phyloP scores from a whole-genome alignment of 257 asterid genomes.

The Ballota nigra region DNA sequence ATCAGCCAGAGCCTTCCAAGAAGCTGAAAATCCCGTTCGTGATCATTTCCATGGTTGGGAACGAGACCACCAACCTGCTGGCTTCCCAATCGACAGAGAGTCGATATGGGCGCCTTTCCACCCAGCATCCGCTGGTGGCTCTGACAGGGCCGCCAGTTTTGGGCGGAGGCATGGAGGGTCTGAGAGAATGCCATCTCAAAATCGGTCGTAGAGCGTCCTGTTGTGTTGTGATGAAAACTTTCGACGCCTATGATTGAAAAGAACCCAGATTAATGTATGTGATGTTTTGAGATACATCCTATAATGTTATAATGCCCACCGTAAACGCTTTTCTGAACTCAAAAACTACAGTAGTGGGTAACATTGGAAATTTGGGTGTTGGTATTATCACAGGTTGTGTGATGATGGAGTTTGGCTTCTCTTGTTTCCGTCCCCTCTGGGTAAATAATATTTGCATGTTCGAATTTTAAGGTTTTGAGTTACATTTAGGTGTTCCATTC shows the following conservation, averaged over 20 bases:
- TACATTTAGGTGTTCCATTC: not conserved
- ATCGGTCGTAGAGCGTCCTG: constrained; percentile 39
- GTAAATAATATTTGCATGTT: constrained; percentile 18
- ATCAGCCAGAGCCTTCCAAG: constrained; percentile 58
- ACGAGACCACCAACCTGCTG: constrained; percentile 31
- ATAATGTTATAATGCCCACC: constrained; percentile 19
- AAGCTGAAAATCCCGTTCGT: constrained; percentile 43
- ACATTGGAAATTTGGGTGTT: constrained; percentile 9
- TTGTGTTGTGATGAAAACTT: constrained; percentile 29
- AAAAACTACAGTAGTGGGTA: not conserved
- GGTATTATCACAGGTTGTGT: constrained; percentile 43
- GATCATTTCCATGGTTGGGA: constrained; percentile 55
- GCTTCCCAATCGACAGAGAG: constrained; percentile 49
- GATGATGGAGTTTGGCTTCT: constrained; percentile 38
- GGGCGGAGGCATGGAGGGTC: constrained; percentile 77
- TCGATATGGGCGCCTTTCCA: constrained; percentile 62
- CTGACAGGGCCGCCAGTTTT: constrained; percentile 44
- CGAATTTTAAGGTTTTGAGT: not conserved
- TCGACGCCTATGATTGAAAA: constrained; percentile 36
- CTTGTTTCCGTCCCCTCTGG: constrained; percentile 33
- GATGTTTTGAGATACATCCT: constrained; percentile 44
- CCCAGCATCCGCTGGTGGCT: constrained; percentile 38
- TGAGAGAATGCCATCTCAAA: constrained; percentile 72
- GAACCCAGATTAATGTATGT: constrained; percentile 32
- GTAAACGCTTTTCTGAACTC: not conserved